Conservation (phyloP, 768 basidiomycete species). For the Myochromella boudieri region DNA sequence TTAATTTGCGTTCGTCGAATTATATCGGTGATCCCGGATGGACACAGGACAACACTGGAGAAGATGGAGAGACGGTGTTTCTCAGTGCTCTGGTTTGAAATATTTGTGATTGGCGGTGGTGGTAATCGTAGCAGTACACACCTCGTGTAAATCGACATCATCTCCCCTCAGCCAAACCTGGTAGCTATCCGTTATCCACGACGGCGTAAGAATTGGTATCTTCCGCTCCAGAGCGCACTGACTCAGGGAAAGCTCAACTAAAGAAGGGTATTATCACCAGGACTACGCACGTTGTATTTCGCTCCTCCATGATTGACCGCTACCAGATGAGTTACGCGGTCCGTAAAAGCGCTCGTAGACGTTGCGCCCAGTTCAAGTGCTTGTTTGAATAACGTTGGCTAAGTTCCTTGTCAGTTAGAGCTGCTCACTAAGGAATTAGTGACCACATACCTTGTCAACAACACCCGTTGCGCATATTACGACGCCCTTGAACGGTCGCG, state of each 20-base stretch:
- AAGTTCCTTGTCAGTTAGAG: slow-evolving; percentile 1
- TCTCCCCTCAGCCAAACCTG: slow-evolving; percentile 77
- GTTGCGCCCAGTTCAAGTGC: slow-evolving; percentile 81
- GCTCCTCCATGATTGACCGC: slow-evolving; percentile 78
- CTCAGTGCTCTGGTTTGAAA: slow-evolving; percentile 47
- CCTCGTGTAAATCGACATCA: slow-evolving; percentile 68
- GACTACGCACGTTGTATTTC: slow-evolving; percentile 68
- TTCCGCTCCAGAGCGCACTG: slow-evolving; percentile 83
- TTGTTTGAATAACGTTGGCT: slow-evolving; percentile 74
- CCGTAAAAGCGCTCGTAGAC: slow-evolving; percentile 71
- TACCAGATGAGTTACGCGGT: slow-evolving; percentile 85
- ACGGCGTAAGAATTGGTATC: slow-evolving; percentile 75
- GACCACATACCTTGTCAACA: slow-evolving; percentile 65
- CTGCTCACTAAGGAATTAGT: not conserved
- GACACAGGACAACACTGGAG: slow-evolving; percentile 62
- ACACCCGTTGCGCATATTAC: slow-evolving; percentile 76
- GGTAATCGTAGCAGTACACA: slow-evolving; percentile 27
- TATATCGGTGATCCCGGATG: slow-evolving; percentile 74
- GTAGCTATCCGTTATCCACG: slow-evolving; percentile 77
- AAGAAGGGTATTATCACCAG: not conserved
- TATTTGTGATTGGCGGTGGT: not conserved
- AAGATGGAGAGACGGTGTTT: slow-evolving; percentile 73
- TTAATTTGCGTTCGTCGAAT: slow-evolving; percentile 62
- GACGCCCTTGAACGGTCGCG: slow-evolving; percentile 66
- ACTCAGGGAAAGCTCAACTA: slow-evolving; percentile 6